phyloP scores from a whole-genome alignment of 2,329 filamentous ascomycete species.

The Gnomoniopsis smithogilvyi region DNA sequence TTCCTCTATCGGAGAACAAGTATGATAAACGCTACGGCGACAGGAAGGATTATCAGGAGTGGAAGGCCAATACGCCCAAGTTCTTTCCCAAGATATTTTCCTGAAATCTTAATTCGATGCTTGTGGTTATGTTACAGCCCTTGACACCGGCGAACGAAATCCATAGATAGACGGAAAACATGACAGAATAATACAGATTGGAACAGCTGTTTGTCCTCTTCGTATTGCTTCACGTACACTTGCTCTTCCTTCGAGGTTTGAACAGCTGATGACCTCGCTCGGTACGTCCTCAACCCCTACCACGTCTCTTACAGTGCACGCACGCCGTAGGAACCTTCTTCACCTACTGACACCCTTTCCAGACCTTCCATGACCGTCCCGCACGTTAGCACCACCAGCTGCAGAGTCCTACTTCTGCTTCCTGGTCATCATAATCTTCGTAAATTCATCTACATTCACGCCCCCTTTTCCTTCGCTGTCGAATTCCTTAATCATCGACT shows the following conservation, averaged over 20 bases:
- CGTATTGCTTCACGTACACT: not conserved
- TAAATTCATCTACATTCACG: slow-evolving; percentile 67
- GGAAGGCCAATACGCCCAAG: slow-evolving; percentile 64
- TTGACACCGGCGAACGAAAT: not conserved
- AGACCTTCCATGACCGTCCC: not conserved
- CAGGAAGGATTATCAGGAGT: slow-evolving; percentile 62
- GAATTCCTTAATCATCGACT: slow-evolving; percentile 97
- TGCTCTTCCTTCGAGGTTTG: not conserved
- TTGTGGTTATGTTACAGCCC: not conserved
- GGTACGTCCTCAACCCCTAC: not conserved
- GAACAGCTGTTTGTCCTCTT: not conserved
- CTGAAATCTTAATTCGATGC: no score
- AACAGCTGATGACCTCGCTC: slow-evolving; percentile 2
- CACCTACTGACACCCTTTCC: not conserved
- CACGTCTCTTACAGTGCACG: not conserved
- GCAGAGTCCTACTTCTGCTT: slow-evolving; percentile 21
- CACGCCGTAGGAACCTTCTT: not conserved
- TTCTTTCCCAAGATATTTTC: slow-evolving; percentile 59
- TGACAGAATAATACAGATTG: not conserved
- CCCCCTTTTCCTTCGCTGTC: slow-evolving; percentile 90
- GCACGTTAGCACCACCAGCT: not conserved
- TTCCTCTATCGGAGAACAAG: slow-evolving; percentile 66
- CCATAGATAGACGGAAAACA: not conserved
- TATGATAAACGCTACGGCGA: slow-evolving; percentile 64
- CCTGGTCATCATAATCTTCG: slow-evolving; percentile 54